Evolutionary conservation across 139 green algal species (phyloP).

Genomic region (Chlamydomonas asymmetrica): DNA sequence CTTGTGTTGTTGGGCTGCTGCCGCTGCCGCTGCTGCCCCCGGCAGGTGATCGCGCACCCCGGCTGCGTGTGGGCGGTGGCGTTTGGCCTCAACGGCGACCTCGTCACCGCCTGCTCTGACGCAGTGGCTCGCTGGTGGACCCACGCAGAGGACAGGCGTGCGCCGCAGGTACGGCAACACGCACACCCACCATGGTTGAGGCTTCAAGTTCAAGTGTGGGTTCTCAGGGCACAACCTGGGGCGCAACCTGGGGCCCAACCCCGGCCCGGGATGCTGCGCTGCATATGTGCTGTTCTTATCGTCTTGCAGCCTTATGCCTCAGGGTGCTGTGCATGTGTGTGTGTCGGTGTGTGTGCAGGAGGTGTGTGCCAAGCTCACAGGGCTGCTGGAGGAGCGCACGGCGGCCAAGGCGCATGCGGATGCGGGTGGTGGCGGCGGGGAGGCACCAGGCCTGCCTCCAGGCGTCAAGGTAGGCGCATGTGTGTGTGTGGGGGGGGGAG

Average conservation of each 20-base stretch:
- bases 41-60: slow-evolving; percentile 75
- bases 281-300: too few relatives aligned
- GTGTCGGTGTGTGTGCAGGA: too few relatives aligned
- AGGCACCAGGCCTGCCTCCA: slow-evolving; percentile 37
- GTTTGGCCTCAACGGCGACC: slow-evolving; percentile 60
- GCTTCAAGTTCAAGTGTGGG: too few relatives aligned
- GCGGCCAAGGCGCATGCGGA: slow-evolving; percentile 22
- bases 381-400: slow-evolving; percentile 9
- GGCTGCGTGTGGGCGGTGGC: slow-evolving; percentile 88
- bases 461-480: slow-evolving; percentile 49
- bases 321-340: too few relatives aligned
- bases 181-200: too few relatives aligned
- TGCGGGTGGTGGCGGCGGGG: slow-evolving; percentile 7
- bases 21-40: neutral
- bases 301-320: too few relatives aligned
- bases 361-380: slow-evolving; percentile 23
- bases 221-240: too few relatives aligned
- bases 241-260: too few relatives aligned
- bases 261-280: too few relatives aligned
- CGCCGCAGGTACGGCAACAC: too few relatives aligned
- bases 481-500: neutral
- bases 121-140: slow-evolving; percentile 80
- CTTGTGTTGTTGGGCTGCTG: too few relatives aligned
- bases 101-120: slow-evolving; percentile 88
- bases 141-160: slow-evolving; percentile 3